These are phyloP conservation scores for Candida qinlingensis DNA, from an alignment of 805 yeast species.

Conservation along the genomic window DNA sequence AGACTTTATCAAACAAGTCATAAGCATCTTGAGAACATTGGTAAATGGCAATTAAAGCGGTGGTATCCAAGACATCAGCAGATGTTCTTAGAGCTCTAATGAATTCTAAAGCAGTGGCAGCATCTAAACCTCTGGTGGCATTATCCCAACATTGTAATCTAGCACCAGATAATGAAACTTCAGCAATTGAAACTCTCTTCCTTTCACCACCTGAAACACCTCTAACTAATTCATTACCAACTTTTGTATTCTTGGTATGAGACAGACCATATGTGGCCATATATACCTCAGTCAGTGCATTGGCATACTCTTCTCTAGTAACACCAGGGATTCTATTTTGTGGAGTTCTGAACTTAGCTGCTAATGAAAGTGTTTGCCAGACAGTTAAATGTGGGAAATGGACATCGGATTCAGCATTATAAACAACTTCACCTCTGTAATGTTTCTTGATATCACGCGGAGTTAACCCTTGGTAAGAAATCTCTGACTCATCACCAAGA, in stretches of 20 bases:
- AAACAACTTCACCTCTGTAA: constrained; percentile 58
- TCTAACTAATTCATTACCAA: constrained; percentile 60
- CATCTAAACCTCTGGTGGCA: constrained; percentile 61
- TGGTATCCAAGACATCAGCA: constrained; percentile 42
- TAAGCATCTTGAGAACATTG: constrained; percentile 54
- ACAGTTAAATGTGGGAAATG: constrained; percentile 63
- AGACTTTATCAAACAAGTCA: constrained; percentile 48
- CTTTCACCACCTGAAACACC: constrained; percentile 78
- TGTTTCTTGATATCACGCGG: constrained; percentile 39
- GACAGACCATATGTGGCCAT: constrained; percentile 47
- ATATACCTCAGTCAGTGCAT: constrained; percentile 42
- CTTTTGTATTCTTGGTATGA: constrained; percentile 59
- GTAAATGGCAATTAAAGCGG: constrained; percentile 58
- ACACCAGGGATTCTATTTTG: constrained; percentile 49
- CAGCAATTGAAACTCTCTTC: constrained; percentile 72
- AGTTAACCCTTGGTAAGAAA: constrained; percentile 46
- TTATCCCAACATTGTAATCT: constrained; percentile 51
- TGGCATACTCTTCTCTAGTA: constrained; percentile 41
- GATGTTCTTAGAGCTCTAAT: constrained; percentile 48
- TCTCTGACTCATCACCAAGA: constrained; percentile 37
- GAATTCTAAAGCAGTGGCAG: constrained; percentile 57
- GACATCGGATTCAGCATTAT: constrained; percentile 57
- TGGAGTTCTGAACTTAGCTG: constrained; percentile 53
- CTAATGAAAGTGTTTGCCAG: constrained; percentile 52
- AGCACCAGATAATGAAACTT: constrained; percentile 46